Base-by-base conservation (phyloP, 2,329 filamentous ascomycete species). In the Dissoconium aciculare region DNA sequence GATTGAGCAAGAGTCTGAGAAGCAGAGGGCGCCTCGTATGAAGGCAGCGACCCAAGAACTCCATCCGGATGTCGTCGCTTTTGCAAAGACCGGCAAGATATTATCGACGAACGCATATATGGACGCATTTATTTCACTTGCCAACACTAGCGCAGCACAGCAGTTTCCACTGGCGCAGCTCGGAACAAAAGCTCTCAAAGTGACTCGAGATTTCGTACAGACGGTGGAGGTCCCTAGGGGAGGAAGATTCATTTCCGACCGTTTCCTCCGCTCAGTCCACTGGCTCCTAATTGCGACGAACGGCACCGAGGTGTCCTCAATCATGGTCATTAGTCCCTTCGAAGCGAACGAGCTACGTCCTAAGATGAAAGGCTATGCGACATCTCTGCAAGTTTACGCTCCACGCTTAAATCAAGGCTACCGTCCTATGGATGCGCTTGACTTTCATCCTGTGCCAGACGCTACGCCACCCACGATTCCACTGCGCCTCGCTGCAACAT, bases 261-360 rank as follows among this genome's bases (percentile, higher is more conserved):
- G 8, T n/a, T 23, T 23, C 19, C 19, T 23, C 19, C 19, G 19
- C 19, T 23, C 19, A n/a, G 19, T 23, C n/a, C 19, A 23, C 8
- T 23, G 19, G 19, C n/a, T 23, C 8, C 19, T 23, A 8, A n/a
- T 23, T 8, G 19, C 19, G n/a, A n/a, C 19, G 19, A 41, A 34
- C 0, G 71, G 67, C 0, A 54, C 74, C 3, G 32, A 51, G 10
- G 21, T 26, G 1, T 23, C 19, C n/a, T 9, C 41, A 11, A 44
- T 71, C n/a, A 36, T 78, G 0, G 50, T 78, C 13, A 58, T 78
- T 42, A 78, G 71, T 39, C 68, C 70, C 0, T 67, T 52, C 15
- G 77, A 81, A 40, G 74, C 69, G 0, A 58, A 78, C 3, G 10
- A 50, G 2, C 50, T 79, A 0, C 38, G 69, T 0, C 33, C 36